Evolutionary conservation across 2,329 filamentous ascomycete genomes (phyloP).

Genomic region (Penicillium sp.): DNA sequence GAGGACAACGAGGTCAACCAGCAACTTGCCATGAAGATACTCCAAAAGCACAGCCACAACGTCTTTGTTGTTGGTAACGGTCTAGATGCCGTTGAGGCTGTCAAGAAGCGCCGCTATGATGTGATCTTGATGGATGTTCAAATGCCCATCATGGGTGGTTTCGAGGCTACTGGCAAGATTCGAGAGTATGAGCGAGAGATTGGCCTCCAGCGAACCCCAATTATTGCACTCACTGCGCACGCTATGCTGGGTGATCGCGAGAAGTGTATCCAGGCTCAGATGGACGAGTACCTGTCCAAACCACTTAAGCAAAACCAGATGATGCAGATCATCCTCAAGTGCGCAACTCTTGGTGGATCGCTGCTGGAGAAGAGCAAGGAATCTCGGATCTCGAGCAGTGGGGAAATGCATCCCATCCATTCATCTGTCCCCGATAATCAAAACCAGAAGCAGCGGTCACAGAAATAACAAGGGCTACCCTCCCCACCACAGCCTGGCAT

Average conservation of each 20-base stretch:
- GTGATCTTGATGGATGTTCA: constrained; percentile 99
- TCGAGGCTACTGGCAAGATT: constrained; percentile 96
- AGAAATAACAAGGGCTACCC: constrained; percentile 19
- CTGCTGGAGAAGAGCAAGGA: constrained; percentile 50
- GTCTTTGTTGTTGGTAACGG: constrained; percentile 85
- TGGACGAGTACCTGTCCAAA: constrained; percentile 99
- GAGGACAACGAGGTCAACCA: constrained; percentile 99
- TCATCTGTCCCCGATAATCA: constrained; percentile 38
- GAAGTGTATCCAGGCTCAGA: constrained; percentile 97
- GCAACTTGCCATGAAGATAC: constrained; percentile 90
- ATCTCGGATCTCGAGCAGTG: constrained; percentile 43
- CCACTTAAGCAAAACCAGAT: constrained; percentile 95
- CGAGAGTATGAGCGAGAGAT: constrained; percentile 88
- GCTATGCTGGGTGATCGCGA: constrained; percentile 98
- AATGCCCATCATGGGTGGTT: constrained; percentile 99
- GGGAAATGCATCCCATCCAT: constrained; percentile 41
- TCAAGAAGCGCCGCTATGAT: constrained; percentile 90
- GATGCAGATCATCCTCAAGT: constrained; percentile 97
- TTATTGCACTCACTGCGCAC: constrained; percentile 95
- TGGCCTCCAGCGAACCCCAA: constrained; percentile 81
- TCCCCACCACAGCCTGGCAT: constrained; percentile 52
- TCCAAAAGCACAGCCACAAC: constrained; percentile 87
- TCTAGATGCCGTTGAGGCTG: constrained; percentile 86
- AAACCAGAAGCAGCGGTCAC: constrained; percentile 37
- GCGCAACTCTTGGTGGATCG: constrained; percentile 78